phyloP scores from a whole-genome alignment of 2,329 filamentous ascomycete species.

The Colletotrichum liriopes region DNA sequence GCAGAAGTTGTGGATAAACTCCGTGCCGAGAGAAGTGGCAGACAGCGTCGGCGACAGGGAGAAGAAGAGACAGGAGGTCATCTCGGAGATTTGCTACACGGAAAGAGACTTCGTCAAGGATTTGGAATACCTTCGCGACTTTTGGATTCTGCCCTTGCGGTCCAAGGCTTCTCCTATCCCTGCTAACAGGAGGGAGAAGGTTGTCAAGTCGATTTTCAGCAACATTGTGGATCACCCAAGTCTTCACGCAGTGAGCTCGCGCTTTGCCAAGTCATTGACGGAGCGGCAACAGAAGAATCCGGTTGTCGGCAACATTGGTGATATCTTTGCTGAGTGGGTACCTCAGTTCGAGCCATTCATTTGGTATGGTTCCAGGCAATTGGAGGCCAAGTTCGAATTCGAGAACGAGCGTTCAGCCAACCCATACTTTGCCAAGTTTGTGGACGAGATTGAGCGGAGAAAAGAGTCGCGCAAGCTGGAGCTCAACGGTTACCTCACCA shows the following conservation, averaged over 20 bases:
- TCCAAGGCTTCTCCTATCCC: constrained; percentile 90
- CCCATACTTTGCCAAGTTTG: constrained; percentile 87
- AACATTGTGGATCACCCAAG: constrained; percentile 89
- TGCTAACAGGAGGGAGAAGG: constrained; percentile 87
- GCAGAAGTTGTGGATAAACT: constrained; percentile 99
- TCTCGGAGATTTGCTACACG: constrained; percentile 98
- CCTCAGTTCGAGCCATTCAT: constrained; percentile 97
- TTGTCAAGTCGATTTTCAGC: constrained; percentile 94
- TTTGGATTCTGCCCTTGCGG: constrained; percentile 95
- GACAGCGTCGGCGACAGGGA: constrained; percentile 91
- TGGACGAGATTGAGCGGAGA: constrained; percentile 94
- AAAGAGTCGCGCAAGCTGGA: constrained; percentile 98
- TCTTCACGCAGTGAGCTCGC: constrained; percentile 91
- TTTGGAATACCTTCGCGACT: constrained; percentile 95
- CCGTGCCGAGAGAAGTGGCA: constrained; percentile 93
- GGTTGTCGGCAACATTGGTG: constrained; percentile 90
- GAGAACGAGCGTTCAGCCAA: constrained; percentile 95
- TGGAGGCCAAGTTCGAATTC: constrained; percentile 98
- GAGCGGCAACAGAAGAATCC: constrained; percentile 91
- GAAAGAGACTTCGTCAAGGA: constrained; percentile 99
- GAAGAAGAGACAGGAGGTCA: constrained; percentile 98
- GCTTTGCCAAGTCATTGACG: constrained; percentile 89
- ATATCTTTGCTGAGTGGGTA: constrained; percentile 94
- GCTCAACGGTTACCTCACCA: constrained; percentile 96
- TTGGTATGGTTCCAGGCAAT: constrained; percentile 93